Percentiles rank a stretch among this genome's conserved stretches.
Conservation (phyloP, 2,329 filamentous ascomycete genomes). For the Fusarium albosuccineum region DNA sequence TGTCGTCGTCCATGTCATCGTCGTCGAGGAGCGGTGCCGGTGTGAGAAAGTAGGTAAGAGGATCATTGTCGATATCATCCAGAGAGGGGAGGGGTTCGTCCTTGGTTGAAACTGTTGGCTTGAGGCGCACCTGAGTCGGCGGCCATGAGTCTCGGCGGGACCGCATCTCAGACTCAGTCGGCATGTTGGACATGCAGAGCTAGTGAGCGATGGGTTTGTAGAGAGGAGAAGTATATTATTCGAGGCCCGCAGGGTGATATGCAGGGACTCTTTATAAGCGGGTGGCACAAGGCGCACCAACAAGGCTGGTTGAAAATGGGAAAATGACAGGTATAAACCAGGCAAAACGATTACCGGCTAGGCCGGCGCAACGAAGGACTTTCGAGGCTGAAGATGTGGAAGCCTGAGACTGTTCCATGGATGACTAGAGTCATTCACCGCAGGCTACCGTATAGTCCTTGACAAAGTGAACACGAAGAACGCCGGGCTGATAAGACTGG, state of each 20-base stretch:
- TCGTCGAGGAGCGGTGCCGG: slow-evolving; percentile 60
- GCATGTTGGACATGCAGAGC: slow-evolving; percentile 48
- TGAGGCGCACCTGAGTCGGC: slow-evolving; percentile 63
- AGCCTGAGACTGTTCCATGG: slow-evolving; percentile 37
- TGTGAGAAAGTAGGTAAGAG: slow-evolving; percentile 69
- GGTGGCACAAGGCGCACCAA: slow-evolving; percentile 28
- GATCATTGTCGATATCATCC: slow-evolving; percentile 65
- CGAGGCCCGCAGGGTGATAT: slow-evolving; percentile 16
- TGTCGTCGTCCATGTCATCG: slow-evolving; percentile 56
- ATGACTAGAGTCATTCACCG: slow-evolving; percentile 43
- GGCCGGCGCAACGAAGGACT: slow-evolving; percentile 36
- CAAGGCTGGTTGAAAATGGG: slow-evolving; percentile 25
- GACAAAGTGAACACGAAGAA: slow-evolving; percentile 32
- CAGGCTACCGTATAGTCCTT: slow-evolving; percentile 32
- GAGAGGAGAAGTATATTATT: slow-evolving; percentile 8
- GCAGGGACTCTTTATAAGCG: slow-evolving; percentile 30
- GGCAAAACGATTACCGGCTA: slow-evolving; percentile 37
- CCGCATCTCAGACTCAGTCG: slow-evolving; percentile 49
- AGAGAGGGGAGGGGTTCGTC: slow-evolving; percentile 58
- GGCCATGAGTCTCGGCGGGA: slow-evolving; percentile 64
- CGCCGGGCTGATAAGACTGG: slow-evolving; percentile 22
- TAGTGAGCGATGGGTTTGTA: background rate
- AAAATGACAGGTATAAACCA: slow-evolving; percentile 32
- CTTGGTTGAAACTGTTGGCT: slow-evolving; percentile 56
- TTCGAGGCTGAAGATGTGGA: slow-evolving; percentile 37